Base-by-base conservation (phyloP, 2,329 filamentous ascomycete species). In the Sodiomyces alkalinus region DNA sequence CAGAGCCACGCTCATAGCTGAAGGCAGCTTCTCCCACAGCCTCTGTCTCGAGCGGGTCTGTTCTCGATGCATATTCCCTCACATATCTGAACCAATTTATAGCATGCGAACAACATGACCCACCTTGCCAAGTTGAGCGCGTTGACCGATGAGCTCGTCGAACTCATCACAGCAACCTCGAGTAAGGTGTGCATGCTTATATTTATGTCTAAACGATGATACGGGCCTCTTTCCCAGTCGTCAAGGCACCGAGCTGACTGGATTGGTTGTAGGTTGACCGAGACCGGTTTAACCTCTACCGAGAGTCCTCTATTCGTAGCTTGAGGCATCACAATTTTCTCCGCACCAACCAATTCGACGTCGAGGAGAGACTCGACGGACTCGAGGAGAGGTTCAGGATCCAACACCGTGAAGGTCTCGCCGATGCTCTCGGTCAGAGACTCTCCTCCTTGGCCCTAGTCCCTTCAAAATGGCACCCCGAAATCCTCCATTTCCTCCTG, bases 331-430 rank as follows among this genome's bases (percentile, higher is more conserved):
- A 73, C 39, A 66, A 52, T 26, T 71, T 68, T 46, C 56, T 68
- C 19, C 68, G 77, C 20, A 81, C 76, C 2, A 81, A 87, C 43
- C 78, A 81, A 39, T 86, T 86, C 44, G 73, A 80, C 24, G 68
- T 86, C 13, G 56, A 66, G 21, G 64, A 64, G 20, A 64, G 63
- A 19, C 59, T 87, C 2, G 60, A 71, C 27, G 80, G 80, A 1
- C 60, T 94, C 3, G 76, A 86, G 39, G 90, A 96, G 55, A 85
- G 87, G 41, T 90, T 94, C 41, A 68, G 74, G 18, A 65, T 96
- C 30, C 64, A 82, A 26, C 76, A 80, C 44, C 73, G 80, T 36
- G 86, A 94, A 41, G 72, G 71, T 21, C 57, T 94, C 16, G 82
- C 83, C 9, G 74, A 86, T 32, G 73, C 77, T 33, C 53, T 94